Base-by-base conservation (phyloP, 139 green algal species). In the Micractinium conductrix region DNA sequence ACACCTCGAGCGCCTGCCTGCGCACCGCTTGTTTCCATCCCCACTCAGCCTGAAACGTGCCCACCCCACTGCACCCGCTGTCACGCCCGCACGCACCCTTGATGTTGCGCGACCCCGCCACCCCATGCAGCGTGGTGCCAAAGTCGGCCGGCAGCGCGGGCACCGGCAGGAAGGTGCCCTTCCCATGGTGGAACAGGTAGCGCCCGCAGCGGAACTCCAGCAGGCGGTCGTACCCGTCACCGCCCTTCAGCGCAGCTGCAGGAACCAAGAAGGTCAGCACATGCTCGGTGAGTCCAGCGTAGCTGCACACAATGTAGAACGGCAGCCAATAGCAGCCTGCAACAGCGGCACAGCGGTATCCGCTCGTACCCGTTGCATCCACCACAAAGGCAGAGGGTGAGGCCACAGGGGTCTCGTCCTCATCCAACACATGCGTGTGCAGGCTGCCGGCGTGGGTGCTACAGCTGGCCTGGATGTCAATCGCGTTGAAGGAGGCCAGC, bases 151-250 rank as follows among this genome's bases (percentile, higher is more conserved):
- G 78, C 80, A 83, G 55, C 19, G 62, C 68, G 14, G 85, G 85
- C 48, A 88, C 78, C 3, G 85, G 85, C 28, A 88, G 45, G 53
- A 88, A 88, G 45, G 78, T 84, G 65, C 16, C 78, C n/a, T 50
- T 30, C 30, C 53, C 74, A 28, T 86, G 48, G 65, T 44, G 44
- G 69, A 69, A 88, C 37, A 88, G 74, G 78, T 88, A 88, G 21
- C 85, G 48, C 62, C 85, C 78, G 67, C 85, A 88, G 37, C 85
- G 62, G 74, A 76, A 88, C 38, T 86, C 78, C 60, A 88, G 78
- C 67, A 88, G 50, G 4, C 78, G 65, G 81, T 88, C 85, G 62
- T 76, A 74, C 60, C 76, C 85, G 40, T 86, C 78, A 28, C 76
- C 76, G 40, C 85, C 78, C 38, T 79, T 88, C 72, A 74, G 42